Evolutionary conservation across 805 yeast genomes (phyloP).

Genomic region (Phaffomyces antillensis): DNA sequence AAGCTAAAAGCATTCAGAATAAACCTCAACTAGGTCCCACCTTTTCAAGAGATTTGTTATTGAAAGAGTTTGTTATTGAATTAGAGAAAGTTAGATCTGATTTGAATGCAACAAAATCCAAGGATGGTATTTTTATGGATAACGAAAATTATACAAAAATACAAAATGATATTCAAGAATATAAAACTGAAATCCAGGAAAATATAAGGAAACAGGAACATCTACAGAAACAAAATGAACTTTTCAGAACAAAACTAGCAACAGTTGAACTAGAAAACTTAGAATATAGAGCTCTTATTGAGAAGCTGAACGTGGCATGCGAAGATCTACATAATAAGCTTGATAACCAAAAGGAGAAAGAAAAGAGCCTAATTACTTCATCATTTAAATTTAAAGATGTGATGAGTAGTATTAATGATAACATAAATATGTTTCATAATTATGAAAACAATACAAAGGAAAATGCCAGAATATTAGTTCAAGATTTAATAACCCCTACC

Average conservation of each 20-base stretch:
- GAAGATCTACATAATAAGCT: slow-evolving; percentile 24
- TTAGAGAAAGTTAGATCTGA: slow-evolving; percentile 47
- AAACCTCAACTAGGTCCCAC: slow-evolving; percentile 58
- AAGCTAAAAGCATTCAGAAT: slow-evolving; percentile 75
- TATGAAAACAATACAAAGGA: slow-evolving; percentile 18
- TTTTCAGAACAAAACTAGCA: slow-evolving; percentile 19
- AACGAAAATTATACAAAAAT: slow-evolving; percentile 49
- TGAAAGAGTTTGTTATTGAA: slow-evolving; percentile 41
- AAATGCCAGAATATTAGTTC: slow-evolving; percentile 10
- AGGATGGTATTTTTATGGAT: slow-evolving; percentile 61
- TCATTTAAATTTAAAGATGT: slow-evolving; percentile 27
- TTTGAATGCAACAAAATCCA: slow-evolving; percentile 50
- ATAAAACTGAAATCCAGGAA: slow-evolving; percentile 44
- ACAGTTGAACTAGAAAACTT: slow-evolving; percentile 17
- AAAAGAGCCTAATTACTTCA: slow-evolving; percentile 25
- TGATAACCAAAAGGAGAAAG: slow-evolving; percentile 25
- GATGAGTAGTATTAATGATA: slow-evolving; percentile 24
- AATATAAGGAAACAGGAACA: slow-evolving; percentile 34
- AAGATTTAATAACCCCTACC: slow-evolving; percentile 3
- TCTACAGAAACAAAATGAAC: slow-evolving; percentile 30
- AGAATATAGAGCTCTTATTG: slow-evolving; percentile 19
- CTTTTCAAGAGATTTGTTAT: slow-evolving; percentile 44
- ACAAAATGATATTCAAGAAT: slow-evolving; percentile 40
- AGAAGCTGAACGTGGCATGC: slow-evolving; percentile 21
- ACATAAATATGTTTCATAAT: slow-evolving; percentile 19